Evolutionary conservation across 257 asterid species (phyloP), one percentile per base, ranked within the genome.

Genomic region (Solanum sejunctum): DNA sequence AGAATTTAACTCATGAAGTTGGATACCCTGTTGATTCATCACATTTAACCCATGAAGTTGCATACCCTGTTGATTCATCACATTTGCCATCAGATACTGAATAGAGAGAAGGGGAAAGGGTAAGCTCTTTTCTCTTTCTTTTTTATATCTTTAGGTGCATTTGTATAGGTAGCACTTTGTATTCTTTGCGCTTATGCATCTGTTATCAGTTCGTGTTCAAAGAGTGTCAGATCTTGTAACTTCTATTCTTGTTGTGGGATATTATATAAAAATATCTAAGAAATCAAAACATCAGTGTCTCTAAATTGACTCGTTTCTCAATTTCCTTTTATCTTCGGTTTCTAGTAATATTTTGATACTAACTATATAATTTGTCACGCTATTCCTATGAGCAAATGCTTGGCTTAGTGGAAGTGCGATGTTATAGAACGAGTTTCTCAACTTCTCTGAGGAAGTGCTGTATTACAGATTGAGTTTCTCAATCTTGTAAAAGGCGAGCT

Each of bases 21-120:
- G 85, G 85, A 45, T 86, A 84, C 32, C 84, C 89, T 86, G 83
- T 84, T 52, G 80, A 84, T 43, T 83, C 89, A 75, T 85, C 92
- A 47, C 70, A 85, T 89, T 88, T 91, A 36, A 36, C 6, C 4
- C 41, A 36, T 36, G 41, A 36, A 69, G 89, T 79, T 64, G 85
- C 84, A 45, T 86, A 84, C 41, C 84, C 89, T 86, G 83, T 84
- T 52, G 80, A 84, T 43, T 82, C 89, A 75, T 85, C 92, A 47
- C 70, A 85, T 89, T 88, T 91, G 86, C 94, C 93, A 75, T 93
- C 93, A 11, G 93, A 91, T 83, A 83, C 92, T 15, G 98, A 92
- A 80, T 90, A 89, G 89, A 87, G 84, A 84, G 86, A 83, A 72
- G 87, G 84, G 84, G 85, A 77, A 87, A 84, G 88, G 87, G 91